phyloP scores from a whole-genome alignment of 2,329 filamentous ascomycete genomes.

The Colletotrichum sp. region DNA sequence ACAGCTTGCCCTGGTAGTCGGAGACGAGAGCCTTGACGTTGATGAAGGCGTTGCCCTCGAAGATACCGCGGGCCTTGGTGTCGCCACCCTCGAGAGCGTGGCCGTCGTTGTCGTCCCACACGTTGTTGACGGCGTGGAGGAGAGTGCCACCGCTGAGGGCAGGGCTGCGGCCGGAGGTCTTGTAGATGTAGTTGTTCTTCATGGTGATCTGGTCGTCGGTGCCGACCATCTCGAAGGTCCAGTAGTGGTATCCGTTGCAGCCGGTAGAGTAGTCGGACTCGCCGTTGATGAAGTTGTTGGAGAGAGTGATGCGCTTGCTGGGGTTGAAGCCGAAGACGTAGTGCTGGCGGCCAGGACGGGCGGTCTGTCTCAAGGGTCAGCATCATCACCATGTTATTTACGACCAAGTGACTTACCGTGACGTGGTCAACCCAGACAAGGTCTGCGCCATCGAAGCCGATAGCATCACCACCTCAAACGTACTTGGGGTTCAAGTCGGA shows the following conservation, averaged over 20 bases:
- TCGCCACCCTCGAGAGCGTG: slow-evolving; percentile 31
- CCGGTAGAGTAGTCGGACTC: slow-evolving; percentile 6
- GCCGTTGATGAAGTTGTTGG: slow-evolving; percentile 20
- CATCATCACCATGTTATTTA: not conserved
- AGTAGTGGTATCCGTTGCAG: slow-evolving; percentile 16
- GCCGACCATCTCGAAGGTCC: slow-evolving; percentile 8
- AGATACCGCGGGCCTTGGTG: slow-evolving; percentile 25
- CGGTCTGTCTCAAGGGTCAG: not conserved
- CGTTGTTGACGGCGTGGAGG: slow-evolving; percentile 35
- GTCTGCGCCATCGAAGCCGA: slow-evolving; percentile 10
- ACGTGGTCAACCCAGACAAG: slow-evolving; percentile 19
- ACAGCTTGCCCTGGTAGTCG: slow-evolving; percentile 27
- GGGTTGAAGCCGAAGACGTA: slow-evolving; percentile 15
- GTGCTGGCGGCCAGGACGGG: slow-evolving; percentile 14
- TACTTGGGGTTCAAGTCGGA: slow-evolving; percentile 13
- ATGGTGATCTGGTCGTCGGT: slow-evolving; percentile 16
- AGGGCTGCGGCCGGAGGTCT: slow-evolving; percentile 28
- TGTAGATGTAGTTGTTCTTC: slow-evolving; percentile 26
- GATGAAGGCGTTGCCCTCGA: slow-evolving; percentile 30
- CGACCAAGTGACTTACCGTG: not conserved
- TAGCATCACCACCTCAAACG: slow-evolving; percentile 17
- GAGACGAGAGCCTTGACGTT: slow-evolving; percentile 25
- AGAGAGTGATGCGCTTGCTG: slow-evolving; percentile 18
- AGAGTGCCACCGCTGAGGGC: slow-evolving; percentile 31
- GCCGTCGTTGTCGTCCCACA: slow-evolving; percentile 29